These are phyloP conservation scores for Amanita polypyramis DNA, from an alignment of 768 basidiomycete species.

Conservation along the genomic window DNA sequence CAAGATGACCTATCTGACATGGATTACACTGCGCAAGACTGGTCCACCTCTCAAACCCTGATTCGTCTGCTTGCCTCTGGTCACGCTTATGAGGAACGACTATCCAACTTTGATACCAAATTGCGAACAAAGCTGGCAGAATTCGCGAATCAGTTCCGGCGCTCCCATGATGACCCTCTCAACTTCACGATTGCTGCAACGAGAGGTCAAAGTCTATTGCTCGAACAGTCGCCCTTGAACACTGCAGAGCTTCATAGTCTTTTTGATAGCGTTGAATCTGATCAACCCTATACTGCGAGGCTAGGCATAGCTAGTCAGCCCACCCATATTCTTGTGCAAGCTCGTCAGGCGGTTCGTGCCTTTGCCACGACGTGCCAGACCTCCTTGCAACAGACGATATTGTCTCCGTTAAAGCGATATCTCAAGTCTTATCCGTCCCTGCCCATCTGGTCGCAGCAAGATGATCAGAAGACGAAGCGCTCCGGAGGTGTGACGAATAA, in stretches of 20 bases:
- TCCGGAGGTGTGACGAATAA: conserved; percentile 34
- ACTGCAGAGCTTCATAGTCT: conserved; percentile 63
- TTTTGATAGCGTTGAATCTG: conserved; percentile 41
- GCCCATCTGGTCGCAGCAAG: conserved; percentile 51
- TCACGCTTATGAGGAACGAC: conserved; percentile 58
- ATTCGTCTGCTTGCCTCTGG: conserved; percentile 80
- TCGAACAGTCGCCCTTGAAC: conserved; percentile 81
- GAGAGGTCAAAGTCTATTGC: conserved; percentile 59
- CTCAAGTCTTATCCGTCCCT: conserved; percentile 62
- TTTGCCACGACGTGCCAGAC: conserved; percentile 70
- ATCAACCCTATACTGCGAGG: conserved; percentile 19
- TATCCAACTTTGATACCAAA: conserved; percentile 60
- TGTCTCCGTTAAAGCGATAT: conserved; percentile 70
- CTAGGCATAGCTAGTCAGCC: conserved; percentile 15
- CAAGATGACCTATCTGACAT: conserved; percentile 64
- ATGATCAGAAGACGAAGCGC: conserved; percentile 37
- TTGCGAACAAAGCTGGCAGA: conserved; percentile 49
- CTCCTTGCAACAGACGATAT: conserved; percentile 72
- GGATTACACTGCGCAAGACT: conserved; percentile 86
- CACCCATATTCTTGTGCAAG: conserved; percentile 39
- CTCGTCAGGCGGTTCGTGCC: conserved; percentile 42
- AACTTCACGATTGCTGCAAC: conserved; percentile 47
- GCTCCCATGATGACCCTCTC: conserved; percentile 41
- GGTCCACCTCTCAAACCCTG: conserved; percentile 75
- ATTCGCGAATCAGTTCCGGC: conserved; percentile 47